Evolutionary conservation across 495 filamentous ascomycete genomes (phyloP).

Genomic region (Cenococcum geophilum): DNA sequence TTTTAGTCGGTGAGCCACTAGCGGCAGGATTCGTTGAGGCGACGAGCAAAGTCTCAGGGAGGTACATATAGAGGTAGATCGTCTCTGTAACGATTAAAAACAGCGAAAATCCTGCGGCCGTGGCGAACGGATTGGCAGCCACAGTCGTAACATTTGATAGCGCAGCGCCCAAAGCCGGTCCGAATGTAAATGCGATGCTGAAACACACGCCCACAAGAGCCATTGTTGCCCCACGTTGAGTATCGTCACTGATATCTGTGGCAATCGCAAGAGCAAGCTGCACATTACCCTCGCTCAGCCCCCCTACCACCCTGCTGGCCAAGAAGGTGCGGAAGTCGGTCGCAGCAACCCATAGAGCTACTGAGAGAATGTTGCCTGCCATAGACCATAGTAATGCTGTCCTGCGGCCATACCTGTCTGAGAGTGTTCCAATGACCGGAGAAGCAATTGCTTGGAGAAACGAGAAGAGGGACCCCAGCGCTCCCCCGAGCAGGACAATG

Average conservation of each 20-base stretch:
- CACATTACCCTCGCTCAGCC: constrained; percentile 92
- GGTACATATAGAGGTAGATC: constrained; percentile 71
- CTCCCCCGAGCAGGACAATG: constrained; percentile 91
- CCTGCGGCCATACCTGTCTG: constrained; percentile 81
- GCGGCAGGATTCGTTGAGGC: constrained; percentile 17
- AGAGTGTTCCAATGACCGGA: constrained; percentile 81
- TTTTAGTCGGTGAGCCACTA: constrained; percentile 8
- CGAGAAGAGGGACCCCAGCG: constrained; percentile 87
- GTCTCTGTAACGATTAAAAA: constrained; percentile 80
- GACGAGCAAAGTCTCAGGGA: constrained; percentile 80
- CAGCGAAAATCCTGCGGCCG: constrained; percentile 78
- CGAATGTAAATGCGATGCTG: constrained; percentile 94
- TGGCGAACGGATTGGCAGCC: constrained; percentile 85
- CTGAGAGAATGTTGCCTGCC: constrained; percentile 88
- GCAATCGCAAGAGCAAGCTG: constrained; percentile 96
- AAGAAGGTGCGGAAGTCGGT: constrained; percentile 94
- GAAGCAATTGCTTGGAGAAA: constrained; percentile 89
- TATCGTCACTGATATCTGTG: constrained; percentile 84
- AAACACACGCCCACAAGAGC: constrained; percentile 95
- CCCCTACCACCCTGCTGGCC: constrained; percentile 83
- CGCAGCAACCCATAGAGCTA: constrained; percentile 88
- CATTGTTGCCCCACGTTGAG: constrained; percentile 80
- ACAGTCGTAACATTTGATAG: constrained; percentile 68
- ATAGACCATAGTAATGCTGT: constrained; percentile 87
- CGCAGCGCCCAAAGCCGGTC: constrained; percentile 82